Evolutionary conservation across 164 flowering plant species (phyloP).

Genomic region (Macadamia integrifolia): DNA sequence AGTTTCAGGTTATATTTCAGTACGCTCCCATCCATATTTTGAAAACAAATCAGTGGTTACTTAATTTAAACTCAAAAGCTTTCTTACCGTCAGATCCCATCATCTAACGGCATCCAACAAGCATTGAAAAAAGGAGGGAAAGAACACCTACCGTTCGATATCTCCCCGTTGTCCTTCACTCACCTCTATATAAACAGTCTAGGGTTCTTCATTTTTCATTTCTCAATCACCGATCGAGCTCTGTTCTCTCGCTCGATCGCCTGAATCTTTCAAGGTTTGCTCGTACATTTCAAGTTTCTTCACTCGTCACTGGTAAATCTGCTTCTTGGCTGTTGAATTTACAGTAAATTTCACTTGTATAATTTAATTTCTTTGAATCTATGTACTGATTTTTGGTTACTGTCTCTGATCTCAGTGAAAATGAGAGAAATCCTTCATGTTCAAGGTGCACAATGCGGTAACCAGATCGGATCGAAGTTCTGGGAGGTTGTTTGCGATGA

Average conservation of each 20-base stretch:
- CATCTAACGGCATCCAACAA: neutral
- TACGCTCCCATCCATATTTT: too few species aligned
- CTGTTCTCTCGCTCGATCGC: neutral
- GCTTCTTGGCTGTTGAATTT: neutral
- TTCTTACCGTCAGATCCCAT: neutral
- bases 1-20: too few species aligned
- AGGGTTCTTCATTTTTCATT: neutral
- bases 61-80: neutral
- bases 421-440: slow-evolving; percentile 38
- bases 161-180: neutral
- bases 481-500: slow-evolving; percentile 40
- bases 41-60: neutral
- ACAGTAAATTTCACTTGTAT: neutral
- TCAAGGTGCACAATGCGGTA: slow-evolving; percentile 37
- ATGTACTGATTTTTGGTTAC: neutral
- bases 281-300: neutral
- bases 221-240: neutral
- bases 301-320: neutral
- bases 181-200: neutral
- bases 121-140: slow-evolving; percentile 7
- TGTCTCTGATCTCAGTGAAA: slow-evolving; percentile 4
- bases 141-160: neutral
- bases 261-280: neutral
- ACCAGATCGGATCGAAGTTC: slow-evolving; percentile 38
- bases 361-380: neutral